Base-by-base conservation (phyloP, 495 filamentous ascomycete genomes). In the Neurospora sp. region DNA sequence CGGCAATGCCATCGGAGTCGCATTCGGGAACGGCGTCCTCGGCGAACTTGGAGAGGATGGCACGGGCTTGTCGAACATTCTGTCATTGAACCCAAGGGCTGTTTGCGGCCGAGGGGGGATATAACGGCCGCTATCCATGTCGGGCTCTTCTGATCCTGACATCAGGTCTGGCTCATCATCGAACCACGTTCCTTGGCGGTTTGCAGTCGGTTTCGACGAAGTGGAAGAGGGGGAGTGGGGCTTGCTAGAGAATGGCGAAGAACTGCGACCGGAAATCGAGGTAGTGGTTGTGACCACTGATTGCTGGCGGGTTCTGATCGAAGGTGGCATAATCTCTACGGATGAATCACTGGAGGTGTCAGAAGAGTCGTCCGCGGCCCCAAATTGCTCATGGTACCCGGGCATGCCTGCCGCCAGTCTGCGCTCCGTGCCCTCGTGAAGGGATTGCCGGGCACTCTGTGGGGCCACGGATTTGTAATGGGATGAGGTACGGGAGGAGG, bases 211-310 rank as follows among this genome's bases (percentile, higher is more conserved):
- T 20, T 72, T 72, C 7, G 77, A 75, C 0, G 69, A 39, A 10
- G 71, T 72, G 1, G 72, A 72, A 27, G 75, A 72, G 4, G 76
- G 76, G 39, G 78, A 76, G 4, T 59, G n/a, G 0, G 75, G 42
- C 20, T 74, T 76, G 10, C 73, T 74, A 3, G 79, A 81, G 41
- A 78, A 66, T 0, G 75, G 59, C 35, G 79, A 80, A 48, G 80
- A 78, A 35, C 77, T 71, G 54, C 79, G 79, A 23, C 77, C 78
- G 8, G 81, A 78, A 18, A 82, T 39, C 23, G 79, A 83, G 11
- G 83, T 82, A 48, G 76, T 81, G 12, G 78, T 76, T 37, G 81
- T 83, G 18, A 77, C 74, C 62, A 83, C 76, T 0, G 83, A 85
- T 37, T 78, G 81, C 70, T 81, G 74, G 46, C 81, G 77, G 10